Conservation (phyloP, 345 rosid genomes). For the Populus davidiana region DNA sequence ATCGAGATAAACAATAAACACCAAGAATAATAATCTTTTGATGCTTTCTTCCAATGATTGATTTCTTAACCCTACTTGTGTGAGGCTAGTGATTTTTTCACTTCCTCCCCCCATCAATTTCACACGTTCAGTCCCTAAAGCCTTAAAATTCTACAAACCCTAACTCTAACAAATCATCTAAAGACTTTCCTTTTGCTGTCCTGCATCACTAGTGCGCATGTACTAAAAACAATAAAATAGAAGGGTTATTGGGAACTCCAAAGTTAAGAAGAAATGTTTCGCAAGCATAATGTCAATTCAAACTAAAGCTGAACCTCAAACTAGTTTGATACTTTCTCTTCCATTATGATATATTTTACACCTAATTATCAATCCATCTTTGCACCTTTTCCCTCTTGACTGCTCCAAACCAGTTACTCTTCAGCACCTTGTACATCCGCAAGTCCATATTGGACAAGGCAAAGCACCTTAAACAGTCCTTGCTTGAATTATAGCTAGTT, state of each 20-base stretch:
- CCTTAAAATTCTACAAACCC: neutral
- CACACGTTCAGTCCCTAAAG: neutral
- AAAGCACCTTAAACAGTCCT: neutral
- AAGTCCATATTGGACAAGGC: neutral
- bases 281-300: too few relatives aligned
- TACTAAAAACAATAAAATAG: too few relatives aligned
- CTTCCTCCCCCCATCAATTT: neutral
- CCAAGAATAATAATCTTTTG: neutral
- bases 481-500: neutral
- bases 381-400: neutral
- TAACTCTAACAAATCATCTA: too few relatives aligned
- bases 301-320: too few relatives aligned
- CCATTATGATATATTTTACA: too few relatives aligned
- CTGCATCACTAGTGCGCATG: too few relatives aligned
- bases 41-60: neutral
- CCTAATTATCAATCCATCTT: too few relatives aligned
- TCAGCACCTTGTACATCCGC: neutral
- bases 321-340: too few relatives aligned
- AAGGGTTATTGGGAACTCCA: too few relatives aligned
- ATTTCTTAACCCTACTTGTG: neutral
- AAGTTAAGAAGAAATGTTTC: too few relatives aligned
- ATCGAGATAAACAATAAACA: neutral
- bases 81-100: neutral
- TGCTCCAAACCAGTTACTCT: neutral
- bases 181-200: too few relatives aligned